Percentiles rank a stretch among this genome's conserved stretches.
phyloP scores from a whole-genome alignment of 768 basidiomycete genomes.

The Calocybe gangraenosa region DNA sequence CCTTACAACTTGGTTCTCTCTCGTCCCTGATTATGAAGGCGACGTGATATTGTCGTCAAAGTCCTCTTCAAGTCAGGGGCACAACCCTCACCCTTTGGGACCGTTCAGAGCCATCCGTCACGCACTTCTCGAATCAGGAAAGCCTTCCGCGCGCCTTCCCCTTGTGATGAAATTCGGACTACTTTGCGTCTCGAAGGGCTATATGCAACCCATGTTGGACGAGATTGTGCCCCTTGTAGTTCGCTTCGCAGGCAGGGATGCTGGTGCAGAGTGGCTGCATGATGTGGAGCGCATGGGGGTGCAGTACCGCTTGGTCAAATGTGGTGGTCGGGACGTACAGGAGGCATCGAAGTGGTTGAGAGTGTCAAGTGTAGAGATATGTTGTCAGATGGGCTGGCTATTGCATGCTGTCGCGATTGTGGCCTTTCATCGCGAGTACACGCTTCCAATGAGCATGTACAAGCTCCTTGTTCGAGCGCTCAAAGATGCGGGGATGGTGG shows the following conservation, averaged over 20 bases:
- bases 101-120: slow-evolving; percentile 10
- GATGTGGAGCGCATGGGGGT: slow-evolving; percentile 10
- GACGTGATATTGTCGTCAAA: no score
- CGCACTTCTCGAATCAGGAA: slow-evolving; percentile 14
- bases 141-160: slow-evolving; percentile 10
- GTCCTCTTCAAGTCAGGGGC: neutral
- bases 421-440: slow-evolving; percentile 1
- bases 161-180: slow-evolving; percentile 17
- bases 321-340: neutral
- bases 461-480: slow-evolving; percentile 7
- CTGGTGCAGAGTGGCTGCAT: slow-evolving; percentile 8
- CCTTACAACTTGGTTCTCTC: slow-evolving; percentile 17
- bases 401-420: slow-evolving; percentile 10
- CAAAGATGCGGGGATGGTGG: neutral
- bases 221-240: slow-evolving; percentile 14
- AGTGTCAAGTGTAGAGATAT: slow-evolving; percentile 11
- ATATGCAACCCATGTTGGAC: slow-evolving; percentile 13
- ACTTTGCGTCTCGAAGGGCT: slow-evolving; percentile 19
- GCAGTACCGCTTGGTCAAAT: slow-evolving; percentile 1
- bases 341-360: neutral
- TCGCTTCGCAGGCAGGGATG: slow-evolving; percentile 7
- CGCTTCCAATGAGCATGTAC: slow-evolving; percentile 8
- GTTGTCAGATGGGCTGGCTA: slow-evolving; percentile 16
- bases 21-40: slow-evolving; percentile 13
- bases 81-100: neutral